phyloP scores from a whole-genome alignment of 352 stramenopile species.

The Aphanomyces stellatus region DNA sequence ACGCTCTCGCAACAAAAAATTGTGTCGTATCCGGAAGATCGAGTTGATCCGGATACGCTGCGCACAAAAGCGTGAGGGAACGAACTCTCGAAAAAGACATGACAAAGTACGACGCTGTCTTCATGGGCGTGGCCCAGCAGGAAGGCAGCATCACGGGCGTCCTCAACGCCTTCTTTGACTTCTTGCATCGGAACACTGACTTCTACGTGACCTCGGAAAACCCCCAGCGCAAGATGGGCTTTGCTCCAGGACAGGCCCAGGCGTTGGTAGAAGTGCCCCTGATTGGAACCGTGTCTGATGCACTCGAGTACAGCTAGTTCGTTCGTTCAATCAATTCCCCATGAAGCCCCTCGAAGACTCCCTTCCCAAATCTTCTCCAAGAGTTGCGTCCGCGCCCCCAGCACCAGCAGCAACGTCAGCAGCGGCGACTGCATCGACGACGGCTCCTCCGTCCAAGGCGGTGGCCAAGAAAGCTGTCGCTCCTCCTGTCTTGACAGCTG shows the following conservation, averaged over 20 bases:
- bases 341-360: constrained; percentile 39
- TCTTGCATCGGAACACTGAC: constrained; percentile 96
- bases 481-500: constrained; percentile 27
- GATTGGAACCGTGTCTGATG: no score
- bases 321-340: constrained; percentile 57
- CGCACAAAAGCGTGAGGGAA: background rate
- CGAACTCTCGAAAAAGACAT: background rate
- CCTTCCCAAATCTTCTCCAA: background rate
- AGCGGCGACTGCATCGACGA: background rate
- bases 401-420: background rate
- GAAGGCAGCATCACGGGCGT: constrained; percentile 92
- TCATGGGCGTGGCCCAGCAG: constrained; percentile 93
- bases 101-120: constrained; percentile 39
- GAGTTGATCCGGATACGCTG: background rate
- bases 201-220: constrained; percentile 87
- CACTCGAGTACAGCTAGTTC: constrained; percentile 47
- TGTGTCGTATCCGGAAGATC: background rate
- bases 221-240: constrained; percentile 49
- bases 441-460: background rate
- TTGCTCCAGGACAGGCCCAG: constrained; percentile 48
- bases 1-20: background rate
- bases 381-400: background rate
- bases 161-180: constrained; percentile 96
- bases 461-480: background rate
- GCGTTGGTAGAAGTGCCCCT: constrained; percentile 28